These are phyloP conservation scores for Rasamsonia emersonii DNA, from an alignment of 2,329 filamentous ascomycete genomes.

Conservation along the genomic window DNA sequence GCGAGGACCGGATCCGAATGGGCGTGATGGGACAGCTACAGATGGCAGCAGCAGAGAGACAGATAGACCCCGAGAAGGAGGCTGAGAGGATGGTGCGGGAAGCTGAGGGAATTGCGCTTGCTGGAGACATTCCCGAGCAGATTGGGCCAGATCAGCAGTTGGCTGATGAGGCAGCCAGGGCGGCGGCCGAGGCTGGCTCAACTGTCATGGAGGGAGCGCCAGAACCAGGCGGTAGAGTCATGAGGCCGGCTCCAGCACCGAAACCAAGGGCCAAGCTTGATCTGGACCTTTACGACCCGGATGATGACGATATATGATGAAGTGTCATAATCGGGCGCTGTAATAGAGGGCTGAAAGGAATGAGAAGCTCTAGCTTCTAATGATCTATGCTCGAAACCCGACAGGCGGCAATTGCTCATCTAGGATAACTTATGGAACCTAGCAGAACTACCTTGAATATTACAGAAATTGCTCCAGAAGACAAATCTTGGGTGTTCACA, in stretches of 20 bases:
- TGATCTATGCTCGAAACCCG: too few species aligned
- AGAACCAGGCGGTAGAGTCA: constrained; percentile 8
- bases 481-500: too few species aligned
- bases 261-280: constrained; percentile 34
- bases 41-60: constrained; percentile 42
- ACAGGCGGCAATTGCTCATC: too few species aligned
- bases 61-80: constrained; percentile 48
- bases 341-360: constrained; percentile 1
- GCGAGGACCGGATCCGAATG: constrained; percentile 36
- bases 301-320: constrained; percentile 34
- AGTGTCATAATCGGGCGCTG: constrained; percentile 1
- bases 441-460: too few species aligned
- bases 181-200: constrained; percentile 23
- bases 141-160: constrained; percentile 27
- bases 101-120: constrained; percentile 45
- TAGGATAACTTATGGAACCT: too few species aligned
- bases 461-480: too few species aligned
- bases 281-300: constrained; percentile 37
- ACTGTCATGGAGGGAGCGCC: constrained; percentile 10
- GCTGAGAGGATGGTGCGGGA: constrained; percentile 41
- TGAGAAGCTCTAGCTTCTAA: background rate
- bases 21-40: constrained; percentile 40
- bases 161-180: constrained; percentile 24
- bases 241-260: constrained; percentile 13
- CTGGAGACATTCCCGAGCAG: constrained; percentile 34